Conservation (phyloP, 2,329 filamentous ascomycete genomes). For the Colletotrichum coccodes region DNA sequence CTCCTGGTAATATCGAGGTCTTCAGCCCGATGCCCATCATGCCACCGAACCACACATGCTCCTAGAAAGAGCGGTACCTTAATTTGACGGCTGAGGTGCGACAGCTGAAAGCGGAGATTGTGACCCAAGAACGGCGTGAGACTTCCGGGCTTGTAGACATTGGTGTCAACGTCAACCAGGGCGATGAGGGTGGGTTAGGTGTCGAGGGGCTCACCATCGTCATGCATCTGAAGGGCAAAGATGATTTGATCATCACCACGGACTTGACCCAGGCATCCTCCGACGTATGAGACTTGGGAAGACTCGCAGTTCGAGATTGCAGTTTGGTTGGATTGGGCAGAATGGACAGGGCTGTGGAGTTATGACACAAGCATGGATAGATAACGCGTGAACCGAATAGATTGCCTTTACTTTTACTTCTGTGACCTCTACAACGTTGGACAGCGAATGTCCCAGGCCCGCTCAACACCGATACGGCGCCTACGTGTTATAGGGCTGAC, state of each 20-base stretch:
- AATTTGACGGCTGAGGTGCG: constrained; percentile 53
- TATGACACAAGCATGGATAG: constrained; percentile 27
- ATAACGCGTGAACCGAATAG: not conserved
- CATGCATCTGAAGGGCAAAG: constrained; percentile 59
- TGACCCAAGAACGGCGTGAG: constrained; percentile 35
- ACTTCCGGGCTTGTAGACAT: constrained; percentile 30
- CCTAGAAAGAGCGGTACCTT: constrained; percentile 54
- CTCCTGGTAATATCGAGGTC: constrained; percentile 35
- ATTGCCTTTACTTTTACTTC: not conserved
- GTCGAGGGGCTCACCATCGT: constrained; percentile 62
- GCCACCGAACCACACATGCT: constrained; percentile 51
- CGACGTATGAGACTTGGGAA: not conserved
- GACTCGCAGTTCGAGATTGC: not conserved
- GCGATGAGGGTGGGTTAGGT: constrained; percentile 49
- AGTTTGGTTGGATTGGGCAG: not conserved
- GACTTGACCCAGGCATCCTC: constrained; percentile 44
- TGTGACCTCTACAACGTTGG: not conserved
- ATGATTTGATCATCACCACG: constrained; percentile 63
- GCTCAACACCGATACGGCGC: not conserved
- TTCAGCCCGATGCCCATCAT: constrained; percentile 47
- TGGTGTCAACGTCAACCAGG: constrained; percentile 34
- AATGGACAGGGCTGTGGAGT: constrained; percentile 10
- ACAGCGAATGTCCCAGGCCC: no score
- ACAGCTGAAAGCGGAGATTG: constrained; percentile 51
- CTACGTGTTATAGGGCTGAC: no score